phyloP scores from a whole-genome alignment of 305 asterid species.

The Solanum hybrid region DNA sequence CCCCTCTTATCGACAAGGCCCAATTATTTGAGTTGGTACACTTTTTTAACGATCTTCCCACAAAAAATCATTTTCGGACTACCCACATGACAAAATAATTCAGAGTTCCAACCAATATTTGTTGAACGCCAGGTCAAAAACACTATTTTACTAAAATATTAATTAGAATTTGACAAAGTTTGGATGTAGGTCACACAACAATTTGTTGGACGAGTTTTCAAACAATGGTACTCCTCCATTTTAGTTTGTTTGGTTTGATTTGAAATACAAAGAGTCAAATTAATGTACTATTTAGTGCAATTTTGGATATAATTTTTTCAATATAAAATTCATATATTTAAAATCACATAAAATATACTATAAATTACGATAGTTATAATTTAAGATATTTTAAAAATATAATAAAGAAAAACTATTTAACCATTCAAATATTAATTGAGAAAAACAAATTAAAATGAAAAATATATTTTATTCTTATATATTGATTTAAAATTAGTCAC shows the following conservation, averaged over 20 bases:
- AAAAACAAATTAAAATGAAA: too few species aligned
- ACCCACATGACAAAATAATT: background rate
- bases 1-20: background rate
- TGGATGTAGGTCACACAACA: background rate
- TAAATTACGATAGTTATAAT: too few species aligned
- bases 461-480: too few species aligned
- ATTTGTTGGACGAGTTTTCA: background rate
- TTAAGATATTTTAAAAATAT: too few species aligned
- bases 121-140: background rate
- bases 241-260: background rate
- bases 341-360: too few species aligned
- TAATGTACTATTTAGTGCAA: too few species aligned
- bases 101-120: background rate
- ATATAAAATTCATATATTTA: too few species aligned
- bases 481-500: too few species aligned
- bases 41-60: too few species aligned
- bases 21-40: background rate
- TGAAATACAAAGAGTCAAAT: background rate
- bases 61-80: too few species aligned
- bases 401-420: too few species aligned
- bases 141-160: background rate
- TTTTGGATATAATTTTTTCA: too few species aligned
- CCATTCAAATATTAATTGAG: background rate
- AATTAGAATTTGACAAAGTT: background rate
- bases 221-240: background rate